These are phyloP conservation scores for Eucalyptus pauciflora DNA, from an alignment of 345 rosid species.

Conservation along the genomic window DNA sequence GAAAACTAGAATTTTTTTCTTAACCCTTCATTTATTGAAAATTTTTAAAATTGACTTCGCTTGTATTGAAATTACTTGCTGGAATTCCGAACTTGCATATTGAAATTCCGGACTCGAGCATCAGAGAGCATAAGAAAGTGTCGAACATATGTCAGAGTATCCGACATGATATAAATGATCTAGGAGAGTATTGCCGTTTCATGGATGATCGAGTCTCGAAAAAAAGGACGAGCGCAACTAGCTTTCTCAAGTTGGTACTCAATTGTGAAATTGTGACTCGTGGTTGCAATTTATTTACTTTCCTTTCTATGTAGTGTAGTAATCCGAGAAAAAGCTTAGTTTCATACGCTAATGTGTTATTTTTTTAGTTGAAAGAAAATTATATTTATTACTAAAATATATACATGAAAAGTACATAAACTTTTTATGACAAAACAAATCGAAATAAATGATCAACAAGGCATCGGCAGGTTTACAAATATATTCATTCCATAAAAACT, in stretches of 20 bases:
- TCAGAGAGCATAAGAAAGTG: accelerated
- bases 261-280: background rate
- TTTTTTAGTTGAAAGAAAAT: too few species aligned
- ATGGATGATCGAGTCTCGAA: accelerated
- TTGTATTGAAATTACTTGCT: too few species aligned
- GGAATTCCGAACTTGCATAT: accelerated
- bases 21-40: accelerated
- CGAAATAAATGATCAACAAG: too few species aligned
- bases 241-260: background rate
- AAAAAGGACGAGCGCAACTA: accelerated
- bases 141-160: accelerated
- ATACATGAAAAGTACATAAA: too few species aligned
- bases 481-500: too few species aligned
- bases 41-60: too few species aligned
- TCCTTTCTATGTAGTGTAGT: background rate
- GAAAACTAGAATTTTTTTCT: accelerated
- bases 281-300: background rate
- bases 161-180: accelerated
- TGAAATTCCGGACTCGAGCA: accelerated
- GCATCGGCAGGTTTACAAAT: accelerated
- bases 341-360: background rate
- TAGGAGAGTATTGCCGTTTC: accelerated
- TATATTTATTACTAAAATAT: too few species aligned
- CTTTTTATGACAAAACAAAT: too few species aligned
- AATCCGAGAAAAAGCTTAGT: background rate